Evolutionary conservation across 2,329 filamentous ascomycete species (phyloP), one percentile per base, ranked within the genome.

Genomic region (Cadophora sp.): DNA sequence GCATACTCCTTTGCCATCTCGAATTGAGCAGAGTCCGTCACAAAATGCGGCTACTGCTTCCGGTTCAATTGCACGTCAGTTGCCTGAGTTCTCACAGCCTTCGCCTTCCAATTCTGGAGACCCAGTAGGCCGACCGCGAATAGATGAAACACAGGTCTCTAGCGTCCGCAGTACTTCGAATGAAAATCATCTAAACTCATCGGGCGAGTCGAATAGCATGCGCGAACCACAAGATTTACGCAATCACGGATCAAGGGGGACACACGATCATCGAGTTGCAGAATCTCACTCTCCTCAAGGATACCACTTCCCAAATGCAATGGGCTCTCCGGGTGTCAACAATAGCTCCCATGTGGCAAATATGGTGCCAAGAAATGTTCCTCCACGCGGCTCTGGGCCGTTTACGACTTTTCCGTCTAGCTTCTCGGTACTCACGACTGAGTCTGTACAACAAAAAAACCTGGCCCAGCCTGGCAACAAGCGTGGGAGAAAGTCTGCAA

Each of bases 331-430:
- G 27, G 11, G 7, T 34, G 19, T 27, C 27, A 55, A 55, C 29
- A 34, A 12, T n/a, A 7, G 12, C 6, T 37, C n/a, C n/a, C 9
- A 16, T 7, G 53, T 24, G 16, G n/a, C 29, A 22, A 29, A 19
- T 24, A 58, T 11, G 12, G 12, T 37, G 5, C 29, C 6, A 12
- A 58, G 29, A 19, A 58, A 19, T 24, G 12, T 34, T 1, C 29
- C 29, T 7, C 5, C 27, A 12, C 29, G 37, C 4, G 61, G 43
- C 1, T 6, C 29, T 34, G 51, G 22, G 14, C 27, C 50, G 4
- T 62, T 67, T 27, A 67, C n/a, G 19, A 67, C 43, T 16, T 67
- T 67, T 59, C 51, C 65, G 50, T 67, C 65, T 2, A 63, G n/a
- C 22, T 67, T 67, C 34, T 58, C 60, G 22, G 65, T 67, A 22